Base-by-base conservation (phyloP, 2,329 filamentous ascomycete species). In the Sporothrix inflata region DNA sequence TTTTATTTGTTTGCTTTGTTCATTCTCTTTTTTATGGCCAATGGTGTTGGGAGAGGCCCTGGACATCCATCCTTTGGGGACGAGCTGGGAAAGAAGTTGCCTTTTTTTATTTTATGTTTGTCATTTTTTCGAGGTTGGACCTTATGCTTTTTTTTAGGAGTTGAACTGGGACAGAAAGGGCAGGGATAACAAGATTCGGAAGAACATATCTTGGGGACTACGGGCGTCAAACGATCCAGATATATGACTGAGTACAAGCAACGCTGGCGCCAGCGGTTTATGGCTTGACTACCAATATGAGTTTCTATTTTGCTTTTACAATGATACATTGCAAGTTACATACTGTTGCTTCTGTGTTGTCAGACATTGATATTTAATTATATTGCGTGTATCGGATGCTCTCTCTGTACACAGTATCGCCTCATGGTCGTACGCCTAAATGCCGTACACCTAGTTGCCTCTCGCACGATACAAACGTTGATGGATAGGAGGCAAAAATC, bases 201-300 rank as follows among this genome's bases (percentile, higher is more conserved):
- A 70, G 30, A 51, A 57, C 53, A 61, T 40, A 47, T 69, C 24
- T 63, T 53, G 42, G 69, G 69, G 57, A 51, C 30, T 27, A 49
- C 24, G 27, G 68, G 57, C 47, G 57, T 63, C 60, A 24, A n/a
- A 19, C 49, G 67, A 51, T 53, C 47, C 71, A 70, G 60, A 72
- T 69, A 72, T 72, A 72, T 70, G 71, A 70, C 30, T 55, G 68
- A 57, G 51, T 49, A 45, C 60, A 66, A 49, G 27, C 51, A 63
- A 69, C 60, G 55, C 66, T 61, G 51, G 70, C 49, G 53, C 65
- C 53, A 63, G 34, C 61, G 66, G 30, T 30, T 55, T 72, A 69
- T 60, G 51, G 67, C 51, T 47, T 60, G 67, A 57, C 21, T 60
- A 57, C 38, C 60, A 53, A 69, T 57, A 57, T 21, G 67, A 60